Evolutionary conservation across 1,284 basidiomycete genomes (phyloP).

Genomic region (Moesziomyces parantarcticus): DNA sequence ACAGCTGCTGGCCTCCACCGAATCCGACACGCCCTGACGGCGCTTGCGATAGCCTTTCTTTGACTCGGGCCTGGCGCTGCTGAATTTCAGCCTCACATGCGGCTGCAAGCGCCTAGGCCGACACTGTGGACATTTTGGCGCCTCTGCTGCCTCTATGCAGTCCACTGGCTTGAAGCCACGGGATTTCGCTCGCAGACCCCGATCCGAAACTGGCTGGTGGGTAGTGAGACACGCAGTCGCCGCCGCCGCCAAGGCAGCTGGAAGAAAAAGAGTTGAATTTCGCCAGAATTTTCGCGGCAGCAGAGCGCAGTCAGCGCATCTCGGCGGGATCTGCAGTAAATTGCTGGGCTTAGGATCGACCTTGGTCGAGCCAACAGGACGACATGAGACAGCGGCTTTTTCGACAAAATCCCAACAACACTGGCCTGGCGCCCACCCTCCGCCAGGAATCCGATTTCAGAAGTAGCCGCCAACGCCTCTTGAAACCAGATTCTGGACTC

Average conservation of each 20-base stretch:
- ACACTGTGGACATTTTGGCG: no score
- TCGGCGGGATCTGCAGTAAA: background rate
- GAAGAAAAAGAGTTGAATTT: no score
- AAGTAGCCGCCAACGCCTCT: background rate
- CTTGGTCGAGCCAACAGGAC: no score
- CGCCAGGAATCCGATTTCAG: background rate
- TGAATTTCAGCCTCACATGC: no score
- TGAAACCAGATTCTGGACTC: background rate
- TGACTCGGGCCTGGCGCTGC: no score
- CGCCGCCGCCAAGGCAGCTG: background rate
- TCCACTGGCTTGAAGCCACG: background rate
- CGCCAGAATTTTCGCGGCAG: background rate
- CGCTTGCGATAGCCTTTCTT: no score
- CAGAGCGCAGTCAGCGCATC: background rate
- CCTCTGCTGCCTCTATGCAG: no score
- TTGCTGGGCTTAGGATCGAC: background rate
- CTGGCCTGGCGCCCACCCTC: no score
- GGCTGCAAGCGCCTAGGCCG: no score
- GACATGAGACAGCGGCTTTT: no score
- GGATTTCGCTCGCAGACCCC: background rate
- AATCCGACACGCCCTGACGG: background rate
- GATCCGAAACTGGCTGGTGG: conserved; percentile 3
- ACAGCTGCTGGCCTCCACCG: background rate
- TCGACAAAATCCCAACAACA: no score
- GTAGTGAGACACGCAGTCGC: conserved; percentile 5